Conservation (phyloP, 2,329 filamentous ascomycete genomes). For the Leptographium galeiforme region DNA sequence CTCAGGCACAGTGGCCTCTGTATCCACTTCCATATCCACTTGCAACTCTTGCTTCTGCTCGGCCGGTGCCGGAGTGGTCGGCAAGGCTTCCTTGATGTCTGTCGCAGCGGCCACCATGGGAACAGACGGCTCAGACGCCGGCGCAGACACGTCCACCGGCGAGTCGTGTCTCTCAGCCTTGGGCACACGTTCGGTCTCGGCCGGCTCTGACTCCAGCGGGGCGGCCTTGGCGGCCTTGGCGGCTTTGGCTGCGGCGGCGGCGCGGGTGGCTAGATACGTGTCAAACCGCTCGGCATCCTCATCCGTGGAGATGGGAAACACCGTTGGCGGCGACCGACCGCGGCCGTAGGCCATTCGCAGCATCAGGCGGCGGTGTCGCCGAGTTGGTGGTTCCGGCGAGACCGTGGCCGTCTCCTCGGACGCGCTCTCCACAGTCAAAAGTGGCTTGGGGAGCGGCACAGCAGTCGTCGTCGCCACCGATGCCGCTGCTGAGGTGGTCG, state of each 20-base stretch:
- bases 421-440: background rate
- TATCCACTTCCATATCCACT: background rate
- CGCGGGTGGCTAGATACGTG: slow-evolving; percentile 3
- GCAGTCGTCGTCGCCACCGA: background rate
- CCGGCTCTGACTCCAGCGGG: background rate
- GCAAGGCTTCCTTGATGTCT: background rate
- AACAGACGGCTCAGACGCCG: background rate
- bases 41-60: background rate
- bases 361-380: slow-evolving; percentile 5
- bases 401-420: background rate
- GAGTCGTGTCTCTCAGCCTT: background rate
- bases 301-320: slow-evolving; percentile 4
- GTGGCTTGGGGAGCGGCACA: background rate
- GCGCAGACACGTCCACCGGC: background rate
- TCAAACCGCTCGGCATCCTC: slow-evolving; percentile 6
- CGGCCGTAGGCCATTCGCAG: slow-evolving; percentile 5
- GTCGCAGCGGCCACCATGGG: background rate
- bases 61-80: no score
- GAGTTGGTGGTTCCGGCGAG: background rate
- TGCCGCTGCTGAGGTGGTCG: background rate
- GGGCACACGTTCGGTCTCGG: background rate
- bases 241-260: background rate
- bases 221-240: background rate
- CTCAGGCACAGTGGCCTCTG: background rate
- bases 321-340: slow-evolving; percentile 6